A percentile compares a stretch with the other conserved stretches of the same genome.
These are phyloP conservation scores for Botrytis deweyae DNA, from an alignment of 2,329 filamentous ascomycete genomes.

Conservation along the genomic window DNA sequence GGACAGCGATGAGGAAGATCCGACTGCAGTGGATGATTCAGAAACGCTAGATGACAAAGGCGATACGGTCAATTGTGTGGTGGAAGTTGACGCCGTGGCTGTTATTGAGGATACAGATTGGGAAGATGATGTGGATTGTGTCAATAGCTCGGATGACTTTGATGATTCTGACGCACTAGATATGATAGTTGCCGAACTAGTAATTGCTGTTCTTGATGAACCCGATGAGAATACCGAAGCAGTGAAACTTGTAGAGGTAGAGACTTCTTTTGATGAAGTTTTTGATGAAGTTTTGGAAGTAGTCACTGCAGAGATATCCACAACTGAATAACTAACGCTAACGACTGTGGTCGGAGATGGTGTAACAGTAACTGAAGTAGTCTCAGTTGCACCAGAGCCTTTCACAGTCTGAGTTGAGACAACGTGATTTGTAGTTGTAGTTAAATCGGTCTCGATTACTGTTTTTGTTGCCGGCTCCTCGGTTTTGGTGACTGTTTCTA, in stretches of 20 bases:
- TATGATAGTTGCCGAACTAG: background rate
- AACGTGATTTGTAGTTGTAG: constrained; percentile 26
- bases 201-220: background rate
- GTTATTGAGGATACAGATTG: background rate
- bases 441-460: constrained; percentile 33
- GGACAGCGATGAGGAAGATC: background rate
- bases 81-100: constrained; percentile 6
- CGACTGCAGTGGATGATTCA: background rate
- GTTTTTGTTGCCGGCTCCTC: constrained; percentile 31
- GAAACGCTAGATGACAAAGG: background rate
- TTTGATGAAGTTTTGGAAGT: constrained; percentile 22
- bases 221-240: constrained; percentile 13
- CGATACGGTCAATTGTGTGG: background rate
- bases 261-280: constrained; percentile 15
- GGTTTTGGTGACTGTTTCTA: constrained; percentile 33
- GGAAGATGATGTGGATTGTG: constrained; percentile 6
- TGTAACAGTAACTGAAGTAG: constrained; percentile 33
- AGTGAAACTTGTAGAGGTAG: constrained; percentile 11
- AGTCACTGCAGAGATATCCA: constrained; percentile 33
- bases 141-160: background rate
- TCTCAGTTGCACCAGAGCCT: constrained; percentile 33
- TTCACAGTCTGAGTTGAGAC: constrained; percentile 32
- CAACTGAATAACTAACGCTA: constrained; percentile 34
- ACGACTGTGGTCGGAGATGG: constrained; percentile 30
- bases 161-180: constrained; percentile 3